Conservation (phyloP, 768 basidiomycete genomes). For the Coprinopsis sp. region DNA sequence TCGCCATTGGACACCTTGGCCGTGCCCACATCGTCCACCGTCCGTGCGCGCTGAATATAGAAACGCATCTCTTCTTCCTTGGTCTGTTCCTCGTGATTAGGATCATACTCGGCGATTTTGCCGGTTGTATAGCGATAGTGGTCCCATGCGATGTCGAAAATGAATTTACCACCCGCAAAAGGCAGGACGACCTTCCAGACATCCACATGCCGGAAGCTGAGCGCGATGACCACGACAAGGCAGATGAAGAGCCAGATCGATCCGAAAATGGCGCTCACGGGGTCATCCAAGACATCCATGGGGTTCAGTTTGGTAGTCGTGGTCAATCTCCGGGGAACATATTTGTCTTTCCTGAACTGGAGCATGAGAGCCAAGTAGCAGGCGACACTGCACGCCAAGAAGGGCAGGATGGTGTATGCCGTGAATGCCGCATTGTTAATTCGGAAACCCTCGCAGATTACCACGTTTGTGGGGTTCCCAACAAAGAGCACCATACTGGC, state of each 20-base stretch:
- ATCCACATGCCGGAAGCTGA: constrained; percentile 71
- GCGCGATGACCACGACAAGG: constrained; percentile 68
- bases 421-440: constrained; percentile 78
- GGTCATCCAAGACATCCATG: constrained; percentile 66
- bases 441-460: constrained; percentile 82
- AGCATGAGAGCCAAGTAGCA: constrained; percentile 55
- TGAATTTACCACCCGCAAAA: constrained; percentile 67
- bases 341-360: constrained; percentile 54
- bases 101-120: constrained; percentile 15
- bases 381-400: constrained; percentile 60
- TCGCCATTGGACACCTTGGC: too few relatives aligned
- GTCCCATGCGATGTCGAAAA: constrained; percentile 62
- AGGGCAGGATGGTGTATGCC: constrained; percentile 79
- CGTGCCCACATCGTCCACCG: too few relatives aligned
- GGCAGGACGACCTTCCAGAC: constrained; percentile 85
- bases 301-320: constrained; percentile 38
- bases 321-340: constrained; percentile 46
- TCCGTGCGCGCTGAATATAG: constrained; percentile 24
- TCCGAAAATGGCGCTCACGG: constrained; percentile 69
- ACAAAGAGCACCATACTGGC: constrained; percentile 74
- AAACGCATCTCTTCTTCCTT: constrained; percentile 23
- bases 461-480: constrained; percentile 91
- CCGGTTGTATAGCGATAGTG: constrained; percentile 37
- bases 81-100: constrained; percentile 11
- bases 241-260: constrained; percentile 59